phyloP scores from a whole-genome alignment of 2,329 filamentous ascomycete species.

The Chrysosphaeria jannelii region DNA sequence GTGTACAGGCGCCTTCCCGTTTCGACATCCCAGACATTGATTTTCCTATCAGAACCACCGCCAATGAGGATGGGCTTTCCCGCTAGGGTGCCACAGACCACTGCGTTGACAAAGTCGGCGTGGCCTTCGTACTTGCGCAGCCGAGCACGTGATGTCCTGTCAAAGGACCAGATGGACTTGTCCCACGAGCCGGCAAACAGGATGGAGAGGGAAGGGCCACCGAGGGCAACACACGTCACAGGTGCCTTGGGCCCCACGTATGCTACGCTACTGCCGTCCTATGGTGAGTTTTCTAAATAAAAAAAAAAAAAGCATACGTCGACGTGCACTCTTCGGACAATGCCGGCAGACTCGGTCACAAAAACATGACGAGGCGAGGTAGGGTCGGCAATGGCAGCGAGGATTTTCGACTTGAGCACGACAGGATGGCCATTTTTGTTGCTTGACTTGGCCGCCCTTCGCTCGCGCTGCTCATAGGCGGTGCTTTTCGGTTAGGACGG shows the following conservation, averaged over 20 bases:
- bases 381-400: slow-evolving; percentile 42
- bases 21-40: slow-evolving; percentile 54
- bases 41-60: slow-evolving; percentile 48
- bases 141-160: slow-evolving; percentile 22
- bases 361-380: slow-evolving; percentile 29
- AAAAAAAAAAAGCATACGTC: no score
- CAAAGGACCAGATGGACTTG: slow-evolving; percentile 71
- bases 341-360: slow-evolving; percentile 66
- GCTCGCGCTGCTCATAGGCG: slow-evolving; percentile 15
- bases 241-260: slow-evolving; percentile 36
- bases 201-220: slow-evolving; percentile 20
- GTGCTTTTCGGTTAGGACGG: slow-evolving; percentile 19
- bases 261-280: no score
- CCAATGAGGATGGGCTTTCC: slow-evolving; percentile 37
- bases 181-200: slow-evolving; percentile 87
- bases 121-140: slow-evolving; percentile 43
- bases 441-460: slow-evolving; percentile 36
- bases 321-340: slow-evolving; percentile 40
- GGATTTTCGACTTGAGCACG: slow-evolving; percentile 54
- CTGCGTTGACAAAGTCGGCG: slow-evolving; percentile 68
- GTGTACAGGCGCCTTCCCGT: slow-evolving; percentile 40
- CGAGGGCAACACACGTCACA: slow-evolving; percentile 44
- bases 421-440: slow-evolving; percentile 70
- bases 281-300: no score
- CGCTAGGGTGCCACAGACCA: slow-evolving; percentile 30